These are phyloP conservation scores for Suillus sp. DNA, from an alignment of 768 basidiomycete species.

Conservation along the genomic window DNA sequence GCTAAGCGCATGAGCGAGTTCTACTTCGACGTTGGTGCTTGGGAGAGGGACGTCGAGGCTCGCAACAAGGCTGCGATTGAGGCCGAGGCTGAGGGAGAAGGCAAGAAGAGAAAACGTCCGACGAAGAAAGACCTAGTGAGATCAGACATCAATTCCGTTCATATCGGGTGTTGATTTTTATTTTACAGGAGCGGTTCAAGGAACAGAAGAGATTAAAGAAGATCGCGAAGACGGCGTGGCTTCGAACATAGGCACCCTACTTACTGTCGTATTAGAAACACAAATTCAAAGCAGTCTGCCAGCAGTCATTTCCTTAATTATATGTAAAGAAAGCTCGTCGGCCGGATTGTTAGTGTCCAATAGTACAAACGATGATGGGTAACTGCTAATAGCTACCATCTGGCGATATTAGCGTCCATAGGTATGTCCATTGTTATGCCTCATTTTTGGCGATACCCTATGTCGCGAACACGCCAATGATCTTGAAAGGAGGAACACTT, in stretches of 20 bases:
- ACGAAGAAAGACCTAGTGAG: conserved; percentile 84
- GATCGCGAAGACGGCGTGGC: conserved; percentile 86
- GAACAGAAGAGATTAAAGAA: conserved; percentile 83
- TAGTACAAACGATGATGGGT: background rate
- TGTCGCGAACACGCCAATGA: conserved; percentile 87
- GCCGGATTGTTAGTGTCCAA: background rate
- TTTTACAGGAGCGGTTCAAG: conserved; percentile 73
- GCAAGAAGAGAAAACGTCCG: conserved; percentile 76
- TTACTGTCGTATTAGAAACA: conserved; percentile 2
- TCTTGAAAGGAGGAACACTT: conserved; percentile 80
- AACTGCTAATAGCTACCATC: background rate
- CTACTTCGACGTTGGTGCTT: conserved; percentile 82
- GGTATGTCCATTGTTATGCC: background rate
- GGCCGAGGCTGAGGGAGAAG: conserved; percentile 51
- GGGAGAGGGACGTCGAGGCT: conserved; percentile 71
- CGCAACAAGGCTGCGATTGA: conserved; percentile 38
- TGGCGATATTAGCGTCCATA: background rate
- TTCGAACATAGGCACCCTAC: conserved; percentile 54
- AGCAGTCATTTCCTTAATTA: background rate
- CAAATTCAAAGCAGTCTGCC: conserved; percentile 2
- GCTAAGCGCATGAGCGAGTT: conserved; percentile 82
- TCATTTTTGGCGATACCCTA: conserved; percentile 30
- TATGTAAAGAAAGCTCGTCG: background rate
- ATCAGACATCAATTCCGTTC: conserved; percentile 19
- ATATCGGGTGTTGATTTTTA: conserved; percentile 12